phyloP scores from a whole-genome alignment of 306 rosid species.

The Hippophae tibetana region DNA sequence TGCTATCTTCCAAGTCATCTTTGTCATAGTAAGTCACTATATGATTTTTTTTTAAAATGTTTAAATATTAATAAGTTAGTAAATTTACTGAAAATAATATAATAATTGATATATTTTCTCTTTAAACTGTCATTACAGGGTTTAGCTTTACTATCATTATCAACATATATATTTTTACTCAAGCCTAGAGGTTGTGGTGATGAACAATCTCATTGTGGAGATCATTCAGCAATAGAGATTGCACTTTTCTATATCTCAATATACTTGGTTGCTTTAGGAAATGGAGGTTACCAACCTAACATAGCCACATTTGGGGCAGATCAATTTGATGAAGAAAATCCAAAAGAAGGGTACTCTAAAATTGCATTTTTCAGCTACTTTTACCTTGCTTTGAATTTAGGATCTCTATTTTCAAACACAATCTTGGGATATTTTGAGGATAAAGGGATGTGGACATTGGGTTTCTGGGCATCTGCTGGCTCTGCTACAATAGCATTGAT shows the following conservation, averaged over 20 bases:
- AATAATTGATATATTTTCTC: background rate
- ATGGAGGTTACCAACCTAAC: slow-evolving; percentile 79
- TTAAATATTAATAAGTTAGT: too few relatives aligned
- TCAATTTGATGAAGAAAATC: slow-evolving; percentile 71
- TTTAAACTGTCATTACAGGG: slow-evolving; percentile 32
- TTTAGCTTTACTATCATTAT: slow-evolving; percentile 39
- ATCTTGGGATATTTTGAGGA: slow-evolving; percentile 69
- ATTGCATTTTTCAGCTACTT: slow-evolving; percentile 72
- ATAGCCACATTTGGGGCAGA: slow-evolving; percentile 86
- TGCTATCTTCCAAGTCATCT: slow-evolving; percentile 56
- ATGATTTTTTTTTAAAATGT: background rate
- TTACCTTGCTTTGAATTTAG: slow-evolving; percentile 70
- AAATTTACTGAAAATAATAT: too few relatives aligned
- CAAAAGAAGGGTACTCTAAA: slow-evolving; percentile 50
- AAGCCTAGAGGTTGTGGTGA: slow-evolving; percentile 63
- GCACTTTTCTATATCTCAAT: slow-evolving; percentile 50
- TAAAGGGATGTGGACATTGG: slow-evolving; percentile 55
- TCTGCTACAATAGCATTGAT: slow-evolving; percentile 50
- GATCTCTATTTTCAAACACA: slow-evolving; percentile 77
- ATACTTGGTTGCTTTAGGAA: slow-evolving; percentile 61
- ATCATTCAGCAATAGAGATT: slow-evolving; percentile 27
- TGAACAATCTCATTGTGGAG: slow-evolving; percentile 36
- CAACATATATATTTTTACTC: slow-evolving; percentile 47
- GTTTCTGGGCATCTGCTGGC: slow-evolving; percentile 76
- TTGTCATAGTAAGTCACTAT: slow-evolving; percentile 45